A percentile compares a stretch with the other conserved stretches of the same genome.
Evolutionary conservation across 257 asterid species (phyloP).

Genomic region (Linderniella brevidens): DNA sequence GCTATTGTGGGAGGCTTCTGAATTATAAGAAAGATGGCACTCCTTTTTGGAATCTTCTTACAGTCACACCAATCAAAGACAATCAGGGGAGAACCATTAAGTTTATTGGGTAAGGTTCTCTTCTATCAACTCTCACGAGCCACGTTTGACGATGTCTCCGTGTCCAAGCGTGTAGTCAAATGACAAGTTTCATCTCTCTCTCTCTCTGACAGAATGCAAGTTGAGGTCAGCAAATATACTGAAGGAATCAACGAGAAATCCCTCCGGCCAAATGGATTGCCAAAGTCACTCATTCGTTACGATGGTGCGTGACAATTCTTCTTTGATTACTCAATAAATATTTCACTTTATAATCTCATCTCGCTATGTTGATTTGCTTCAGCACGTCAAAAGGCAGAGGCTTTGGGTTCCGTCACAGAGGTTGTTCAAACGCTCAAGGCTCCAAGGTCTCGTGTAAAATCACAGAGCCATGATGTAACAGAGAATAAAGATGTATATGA

Average conservation of each 20-base stretch:
- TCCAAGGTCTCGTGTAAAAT: constrained; percentile 42
- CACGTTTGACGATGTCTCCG: background rate
- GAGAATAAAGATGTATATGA: constrained; percentile 19
- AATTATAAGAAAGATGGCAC: constrained; percentile 95
- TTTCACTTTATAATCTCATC: constrained; percentile 7
- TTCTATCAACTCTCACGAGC: background rate
- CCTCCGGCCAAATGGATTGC: constrained; percentile 83
- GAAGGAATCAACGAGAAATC: constrained; percentile 76
- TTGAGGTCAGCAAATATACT: constrained; percentile 97
- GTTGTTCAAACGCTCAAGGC: constrained; percentile 80
- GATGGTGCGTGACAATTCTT: constrained; percentile 42
- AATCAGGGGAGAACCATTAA: constrained; percentile 60
- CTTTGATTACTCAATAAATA: constrained; percentile 7
- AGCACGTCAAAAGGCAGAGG: constrained; percentile 97
- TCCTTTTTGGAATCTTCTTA: constrained; percentile 89
- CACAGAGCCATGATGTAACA: constrained; percentile 30
- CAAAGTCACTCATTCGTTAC: constrained; percentile 85
- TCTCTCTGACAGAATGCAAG: constrained; percentile 78
- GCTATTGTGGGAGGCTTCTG: constrained; percentile 93
- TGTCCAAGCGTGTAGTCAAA: too few species aligned
- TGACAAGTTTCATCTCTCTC: too few species aligned
- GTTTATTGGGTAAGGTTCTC: constrained; percentile 67
- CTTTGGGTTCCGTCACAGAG: constrained; percentile 67
- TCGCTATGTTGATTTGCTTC: constrained; percentile 15
- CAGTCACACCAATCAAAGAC: constrained; percentile 87